Conservation (phyloP, 2,329 filamentous ascomycete species). For the Ceratocystis colombiana region DNA sequence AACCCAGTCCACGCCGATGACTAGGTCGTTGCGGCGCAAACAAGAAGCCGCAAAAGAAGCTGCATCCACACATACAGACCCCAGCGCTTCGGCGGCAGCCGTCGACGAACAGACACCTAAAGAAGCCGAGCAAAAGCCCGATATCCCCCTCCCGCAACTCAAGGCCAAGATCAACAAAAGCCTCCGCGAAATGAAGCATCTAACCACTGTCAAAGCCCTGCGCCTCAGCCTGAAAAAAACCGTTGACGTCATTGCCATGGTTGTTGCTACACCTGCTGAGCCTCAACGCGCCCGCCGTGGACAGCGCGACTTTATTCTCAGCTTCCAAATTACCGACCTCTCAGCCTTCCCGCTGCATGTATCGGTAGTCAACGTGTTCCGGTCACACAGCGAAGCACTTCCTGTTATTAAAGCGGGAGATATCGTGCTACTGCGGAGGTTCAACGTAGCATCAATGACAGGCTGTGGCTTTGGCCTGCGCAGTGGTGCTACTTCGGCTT, state of each 20-base stretch:
- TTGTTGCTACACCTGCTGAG: constrained; percentile 41
- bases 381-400: constrained; percentile 47
- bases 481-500: constrained; percentile 47
- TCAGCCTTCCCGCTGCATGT: constrained; percentile 43
- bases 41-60: neutral
- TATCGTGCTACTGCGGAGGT: constrained; percentile 47
- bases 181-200: constrained; percentile 45
- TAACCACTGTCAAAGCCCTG: constrained; percentile 43
- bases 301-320: constrained; percentile 50
- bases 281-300: constrained; percentile 47
- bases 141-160: constrained; percentile 30
- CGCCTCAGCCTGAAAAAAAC: constrained; percentile 33
- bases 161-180: constrained; percentile 40
- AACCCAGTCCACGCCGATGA: neutral
- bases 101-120: neutral
- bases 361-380: constrained; percentile 47
- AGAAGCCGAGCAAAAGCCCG: constrained; percentile 28
- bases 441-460: constrained; percentile 45
- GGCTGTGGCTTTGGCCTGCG: constrained; percentile 47
- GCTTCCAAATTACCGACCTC: constrained; percentile 48
- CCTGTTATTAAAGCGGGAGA: constrained; percentile 48
- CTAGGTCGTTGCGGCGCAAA: neutral
- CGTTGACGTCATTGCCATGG: constrained; percentile 47
- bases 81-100: neutral
- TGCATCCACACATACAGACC: neutral